Evolutionary conservation across 306 rosid genomes (phyloP), one percentile per base, ranked within the genome.

Genomic region (Leucaena leucocephala): DNA sequence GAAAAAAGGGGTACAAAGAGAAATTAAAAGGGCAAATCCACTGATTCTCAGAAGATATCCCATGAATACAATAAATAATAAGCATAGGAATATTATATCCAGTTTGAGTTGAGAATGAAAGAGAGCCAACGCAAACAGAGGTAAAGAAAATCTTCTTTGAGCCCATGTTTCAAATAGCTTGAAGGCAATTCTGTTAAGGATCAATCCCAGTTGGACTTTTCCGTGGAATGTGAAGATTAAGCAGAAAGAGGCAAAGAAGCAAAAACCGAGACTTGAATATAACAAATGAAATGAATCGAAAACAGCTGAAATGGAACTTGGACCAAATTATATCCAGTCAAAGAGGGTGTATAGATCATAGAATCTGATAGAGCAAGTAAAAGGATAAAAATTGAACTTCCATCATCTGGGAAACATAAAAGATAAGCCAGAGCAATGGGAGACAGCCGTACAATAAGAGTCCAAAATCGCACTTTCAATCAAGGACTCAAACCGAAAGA

Each of bases 21-120:
- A 44, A 81, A 72, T 35, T 35, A 6, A 12, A 33, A 82, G 52
- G 61, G 70, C 75, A 81, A 83, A 66, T 66, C 72, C 81, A 78
- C 72, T 63, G 69, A 82, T 83, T 82, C 83, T 78, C 79, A 81
- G 54, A 83, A 79, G 77, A 79, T 48, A 72, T 82, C 72, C 78
- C 65, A 67, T 72, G 62, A 48, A 39, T 72, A 58, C 66, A 58
- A 74, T 58, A 61, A 22, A 36, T 65, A 45, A 22, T 19, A n/a
- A 15, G 71, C 40, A 65, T 17, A 15, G 27, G 27, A 27, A 27
- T 27, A 27, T 27, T 27, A 27, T 44, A 45, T 42, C 77, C 65
- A 21, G 48, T 22, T 59, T 10, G 12, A 65, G 49, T 45, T 46
- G 22, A 43, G 5, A 33, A 44, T 69, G 72, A 21, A 78, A 13